phyloP scores from a whole-genome alignment of 768 basidiomycete species.

The Tubosaeta brunneosetosa region DNA sequence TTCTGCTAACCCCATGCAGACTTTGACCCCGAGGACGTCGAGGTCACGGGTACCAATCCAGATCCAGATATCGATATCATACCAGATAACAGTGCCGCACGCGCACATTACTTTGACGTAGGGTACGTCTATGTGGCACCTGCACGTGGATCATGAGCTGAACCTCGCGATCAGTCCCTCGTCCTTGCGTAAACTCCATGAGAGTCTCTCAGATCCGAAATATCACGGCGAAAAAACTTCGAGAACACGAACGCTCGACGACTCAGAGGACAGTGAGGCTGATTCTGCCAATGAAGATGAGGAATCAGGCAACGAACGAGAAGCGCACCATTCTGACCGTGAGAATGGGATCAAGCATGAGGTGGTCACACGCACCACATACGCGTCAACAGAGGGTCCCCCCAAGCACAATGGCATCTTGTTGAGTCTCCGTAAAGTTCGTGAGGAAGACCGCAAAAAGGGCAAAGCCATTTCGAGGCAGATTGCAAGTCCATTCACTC shows the following conservation, averaged over 20 bases:
- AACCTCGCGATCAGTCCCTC: slow-evolving; percentile 50
- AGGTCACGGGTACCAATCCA: slow-evolving; percentile 40
- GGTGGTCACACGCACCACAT: slow-evolving; percentile 5
- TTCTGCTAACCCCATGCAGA: slow-evolving; percentile 38
- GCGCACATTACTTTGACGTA: slow-evolving; percentile 83
- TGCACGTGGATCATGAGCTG: slow-evolving; percentile 1
- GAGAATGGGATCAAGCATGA: slow-evolving; percentile 13
- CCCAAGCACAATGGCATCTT: slow-evolving; percentile 36
- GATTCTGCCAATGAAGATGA: slow-evolving; percentile 7
- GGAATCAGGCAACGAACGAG: slow-evolving; percentile 18
- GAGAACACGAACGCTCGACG: slow-evolving; percentile 50
- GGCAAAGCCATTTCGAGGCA: slow-evolving; percentile 82
- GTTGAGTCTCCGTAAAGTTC: slow-evolving; percentile 49
- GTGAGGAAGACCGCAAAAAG: slow-evolving; percentile 72
- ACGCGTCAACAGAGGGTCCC: slow-evolving; percentile 12
- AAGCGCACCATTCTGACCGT: slow-evolving; percentile 7
- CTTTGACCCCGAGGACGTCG: slow-evolving; percentile 69
- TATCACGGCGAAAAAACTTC: slow-evolving; percentile 69
- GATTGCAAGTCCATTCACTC: slow-evolving; percentile 50
- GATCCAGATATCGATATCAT: slow-evolving; percentile 30
- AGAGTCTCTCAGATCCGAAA: slow-evolving; percentile 69
- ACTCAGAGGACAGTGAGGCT: slow-evolving; percentile 21
- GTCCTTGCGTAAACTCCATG: slow-evolving; percentile 57
- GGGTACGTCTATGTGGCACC: slow-evolving; percentile 48
- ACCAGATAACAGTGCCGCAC: slow-evolving; percentile 34